Percentiles rank a stretch among this genome's conserved stretches.
phyloP scores from a whole-genome alignment of 176 grass and related monocot genomes.

The Eremochloa ophiuroides region DNA sequence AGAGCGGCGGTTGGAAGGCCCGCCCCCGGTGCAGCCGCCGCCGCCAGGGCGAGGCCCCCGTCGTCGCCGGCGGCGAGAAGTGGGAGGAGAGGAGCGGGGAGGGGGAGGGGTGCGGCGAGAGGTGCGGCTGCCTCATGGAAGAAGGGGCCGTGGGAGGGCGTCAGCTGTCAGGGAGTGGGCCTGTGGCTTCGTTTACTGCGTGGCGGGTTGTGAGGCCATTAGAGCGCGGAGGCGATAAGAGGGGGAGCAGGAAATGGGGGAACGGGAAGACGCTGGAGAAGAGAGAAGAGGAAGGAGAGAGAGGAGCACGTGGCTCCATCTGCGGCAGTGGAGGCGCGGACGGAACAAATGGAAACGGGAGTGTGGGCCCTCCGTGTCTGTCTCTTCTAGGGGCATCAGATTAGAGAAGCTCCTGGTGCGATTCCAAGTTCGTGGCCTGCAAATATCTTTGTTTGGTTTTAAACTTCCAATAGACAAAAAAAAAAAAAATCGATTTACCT shows the following conservation, averaged over 20 bases:
- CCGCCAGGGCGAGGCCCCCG: constrained; percentile 28
- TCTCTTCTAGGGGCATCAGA: background rate
- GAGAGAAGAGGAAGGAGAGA: background rate
- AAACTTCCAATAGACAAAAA: too few species aligned
- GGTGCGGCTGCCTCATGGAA: constrained; percentile 63
- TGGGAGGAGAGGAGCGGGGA: constrained; percentile 35
- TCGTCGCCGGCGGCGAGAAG: constrained; percentile 46
- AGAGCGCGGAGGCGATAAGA: constrained; percentile 36
- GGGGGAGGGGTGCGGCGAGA: constrained; percentile 32
- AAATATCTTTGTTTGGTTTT: background rate
- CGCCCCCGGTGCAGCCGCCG: constrained; percentile 15
- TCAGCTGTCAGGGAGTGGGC: constrained; percentile 1
- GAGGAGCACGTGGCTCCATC: constrained; percentile 26
- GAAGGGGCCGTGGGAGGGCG: background rate
- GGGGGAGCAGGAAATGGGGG: background rate
- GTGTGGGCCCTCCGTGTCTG: background rate
- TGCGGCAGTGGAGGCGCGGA: constrained; percentile 2
- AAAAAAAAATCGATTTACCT: too few species aligned
- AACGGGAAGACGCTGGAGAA: background rate
- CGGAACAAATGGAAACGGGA: background rate
- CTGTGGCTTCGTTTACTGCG: constrained; percentile 14
- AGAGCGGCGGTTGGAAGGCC: constrained; percentile 51
- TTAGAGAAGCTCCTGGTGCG: background rate
- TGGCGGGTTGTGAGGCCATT: constrained; percentile 21
- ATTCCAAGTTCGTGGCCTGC: constrained; percentile 9